A percentile compares a stretch with the other conserved stretches of the same genome.
Conservation (phyloP, 345 rosid genomes). For the Lumnitzera littorea region DNA sequence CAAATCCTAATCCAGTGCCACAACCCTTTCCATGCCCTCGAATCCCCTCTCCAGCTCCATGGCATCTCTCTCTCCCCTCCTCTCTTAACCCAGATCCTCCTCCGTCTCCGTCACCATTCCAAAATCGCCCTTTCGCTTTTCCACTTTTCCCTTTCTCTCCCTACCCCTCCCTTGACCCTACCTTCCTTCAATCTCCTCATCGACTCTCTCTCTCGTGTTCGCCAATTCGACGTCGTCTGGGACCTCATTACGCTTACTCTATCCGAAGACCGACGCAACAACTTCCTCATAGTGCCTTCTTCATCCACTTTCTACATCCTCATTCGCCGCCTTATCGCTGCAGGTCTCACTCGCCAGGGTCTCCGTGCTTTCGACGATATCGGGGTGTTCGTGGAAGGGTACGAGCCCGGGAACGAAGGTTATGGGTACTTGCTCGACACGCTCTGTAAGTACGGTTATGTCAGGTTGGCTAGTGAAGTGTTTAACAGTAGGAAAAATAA, state of each 20-base stretch:
- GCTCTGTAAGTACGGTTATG: slow-evolving; percentile 67
- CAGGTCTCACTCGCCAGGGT: slow-evolving; percentile 87
- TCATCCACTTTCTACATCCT: slow-evolving; percentile 56
- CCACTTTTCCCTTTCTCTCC: slow-evolving; percentile 44
- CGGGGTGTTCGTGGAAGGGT: slow-evolving; percentile 29
- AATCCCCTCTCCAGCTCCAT: slow-evolving; percentile 69
- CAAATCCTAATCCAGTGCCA: slow-evolving; percentile 62
- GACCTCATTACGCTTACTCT: slow-evolving; percentile 39
- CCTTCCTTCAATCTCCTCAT: slow-evolving; percentile 50
- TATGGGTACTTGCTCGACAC: slow-evolving; percentile 67
- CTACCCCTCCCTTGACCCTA: slow-evolving; percentile 21
- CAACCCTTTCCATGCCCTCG: slow-evolving; percentile 83
- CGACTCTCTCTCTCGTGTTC: slow-evolving; percentile 63
- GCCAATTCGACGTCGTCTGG: slow-evolving; percentile 73
- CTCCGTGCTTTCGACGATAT: slow-evolving; percentile 73
- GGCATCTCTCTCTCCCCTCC: slow-evolving; percentile 54
- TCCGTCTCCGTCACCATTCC: slow-evolving; percentile 78
- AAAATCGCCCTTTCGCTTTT: slow-evolving; percentile 60
- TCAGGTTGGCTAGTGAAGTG: slow-evolving; percentile 53
- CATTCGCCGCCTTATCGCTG: slow-evolving; percentile 60
- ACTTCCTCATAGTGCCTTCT: slow-evolving; percentile 18
- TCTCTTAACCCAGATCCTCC: slow-evolving; percentile 74
- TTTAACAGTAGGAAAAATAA: slow-evolving; percentile 40
- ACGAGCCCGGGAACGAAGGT: slow-evolving; percentile 12
- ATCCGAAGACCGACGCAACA: slow-evolving; percentile 43